Evolutionary conservation across 495 filamentous ascomycete genomes (phyloP), one percentile per base, ranked within the genome.

Genomic region (Xylaria castorea): DNA sequence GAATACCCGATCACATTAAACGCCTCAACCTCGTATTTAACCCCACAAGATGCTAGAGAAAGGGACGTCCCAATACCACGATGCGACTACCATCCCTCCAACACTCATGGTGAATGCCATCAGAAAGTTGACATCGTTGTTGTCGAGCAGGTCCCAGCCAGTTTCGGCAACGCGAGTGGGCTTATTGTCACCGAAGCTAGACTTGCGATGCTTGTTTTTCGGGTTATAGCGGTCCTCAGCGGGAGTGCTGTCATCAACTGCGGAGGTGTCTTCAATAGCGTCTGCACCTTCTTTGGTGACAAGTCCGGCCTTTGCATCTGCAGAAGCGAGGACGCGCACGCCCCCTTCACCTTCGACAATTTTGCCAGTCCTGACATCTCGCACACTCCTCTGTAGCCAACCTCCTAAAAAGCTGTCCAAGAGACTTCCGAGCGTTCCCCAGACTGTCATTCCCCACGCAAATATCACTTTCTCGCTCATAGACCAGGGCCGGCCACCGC

Each of bases 341-440:
- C 96, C 96, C 38, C 94, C 94, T 20, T 89, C 89, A 2, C 94
- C 95, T 81, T 98, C 96, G 1, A 99, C 90, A 36, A 99, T 87
- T 84, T 95, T 95, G 38, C 94, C 94, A 1, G 87, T 92, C 66
- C 91, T 83, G 50, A 91, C 88, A 76, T 98, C 96, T 32, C 94
- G 88, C 2, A 99, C 94, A 73, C 91, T 97, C 27, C 91, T 89
- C 80, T 99, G 96, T 51, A 97, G 83, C 74, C 94, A 82, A 4
- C 92, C 96, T 12, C 96, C 96, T 0, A 99, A 87, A 1, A 97
- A 80, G 68, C 92, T 95, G 80, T 99, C 96, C 16, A 98, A 79
- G 0, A 98, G 79, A 77, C 91, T 95, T 9, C 96, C 96, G 44
- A 93, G 70, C 12, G 89, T 81, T 2, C 94, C 94, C 87, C 91